Evolutionary conservation across 768 basidiomycete genomes (phyloP).

Genomic region (Inosperma sp.): DNA sequence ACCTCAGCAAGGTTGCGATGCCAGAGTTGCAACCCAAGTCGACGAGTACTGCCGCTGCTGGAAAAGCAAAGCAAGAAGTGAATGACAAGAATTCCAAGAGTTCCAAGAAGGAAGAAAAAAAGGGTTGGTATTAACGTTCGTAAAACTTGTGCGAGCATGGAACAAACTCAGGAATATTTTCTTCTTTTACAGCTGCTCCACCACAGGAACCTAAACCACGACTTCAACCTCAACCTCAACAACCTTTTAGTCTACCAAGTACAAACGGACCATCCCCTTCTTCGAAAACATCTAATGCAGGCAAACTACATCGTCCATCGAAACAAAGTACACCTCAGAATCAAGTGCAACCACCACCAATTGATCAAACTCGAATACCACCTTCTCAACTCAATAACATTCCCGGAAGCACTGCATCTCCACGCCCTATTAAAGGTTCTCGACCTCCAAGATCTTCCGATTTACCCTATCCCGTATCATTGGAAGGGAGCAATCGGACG

Average conservation of each 20-base stretch:
- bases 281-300: no score
- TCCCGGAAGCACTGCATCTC: no score
- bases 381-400: no score
- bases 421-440: no score
- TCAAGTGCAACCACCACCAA: no score
- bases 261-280: no score
- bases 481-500: no score
- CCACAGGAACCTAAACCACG: conserved; percentile 1
- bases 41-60: conserved; percentile 9
- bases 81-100: conserved; percentile 29
- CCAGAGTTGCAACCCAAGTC: conserved; percentile 69
- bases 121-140: conserved; percentile 34
- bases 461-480: no score
- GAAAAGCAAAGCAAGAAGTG: neutral
- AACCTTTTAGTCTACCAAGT: conserved; percentile 1
- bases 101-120: conserved; percentile 38
- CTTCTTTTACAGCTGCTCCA: conserved; percentile 1
- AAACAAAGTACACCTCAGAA: no score
- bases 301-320: no score
- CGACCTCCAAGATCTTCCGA: no score
- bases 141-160: conserved; percentile 7
- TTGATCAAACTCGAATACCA: no score
- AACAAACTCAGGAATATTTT: conserved; percentile 14
- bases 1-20: conserved; percentile 84
- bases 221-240: neutral